A percentile compares a stretch with the other conserved stretches of the same genome.
phyloP scores from a whole-genome alignment of 23 red algal species.

The Agarophyton chilense region DNA sequence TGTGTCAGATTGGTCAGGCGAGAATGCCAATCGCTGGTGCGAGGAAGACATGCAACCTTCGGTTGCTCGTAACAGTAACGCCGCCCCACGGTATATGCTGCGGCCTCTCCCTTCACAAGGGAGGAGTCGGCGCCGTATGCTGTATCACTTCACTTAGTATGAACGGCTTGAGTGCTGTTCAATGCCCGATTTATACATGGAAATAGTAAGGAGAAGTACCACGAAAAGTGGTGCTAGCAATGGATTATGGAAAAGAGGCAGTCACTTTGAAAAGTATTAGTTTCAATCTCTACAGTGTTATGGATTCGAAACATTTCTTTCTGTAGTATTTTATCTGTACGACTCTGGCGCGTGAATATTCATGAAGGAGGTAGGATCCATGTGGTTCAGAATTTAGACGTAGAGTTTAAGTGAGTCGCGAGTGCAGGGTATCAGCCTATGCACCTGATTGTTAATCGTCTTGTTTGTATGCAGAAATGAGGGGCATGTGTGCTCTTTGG shows the following conservation, averaged over 20 bases:
- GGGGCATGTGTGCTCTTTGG: background rate
- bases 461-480: background rate
- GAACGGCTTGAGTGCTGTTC: background rate
- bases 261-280: background rate
- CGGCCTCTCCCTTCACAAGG: background rate
- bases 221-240: background rate
- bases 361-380: background rate
- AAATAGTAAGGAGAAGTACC: background rate
- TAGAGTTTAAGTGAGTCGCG: background rate
- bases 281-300: background rate
- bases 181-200: background rate
- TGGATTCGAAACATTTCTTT: constrained; percentile 1
- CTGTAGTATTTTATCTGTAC: background rate
- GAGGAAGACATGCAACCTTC: background rate
- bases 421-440: background rate
- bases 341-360: background rate
- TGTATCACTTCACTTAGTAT: background rate
- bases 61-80: background rate
- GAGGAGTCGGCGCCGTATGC: background rate
- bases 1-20: background rate
- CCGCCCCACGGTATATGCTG: background rate
- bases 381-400: background rate
- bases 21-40: background rate
- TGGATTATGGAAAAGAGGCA: background rate
- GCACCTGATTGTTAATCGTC: background rate